Evolutionary conservation across 768 basidiomycete genomes (phyloP).

Genomic region (Boletus rex-veris): DNA sequence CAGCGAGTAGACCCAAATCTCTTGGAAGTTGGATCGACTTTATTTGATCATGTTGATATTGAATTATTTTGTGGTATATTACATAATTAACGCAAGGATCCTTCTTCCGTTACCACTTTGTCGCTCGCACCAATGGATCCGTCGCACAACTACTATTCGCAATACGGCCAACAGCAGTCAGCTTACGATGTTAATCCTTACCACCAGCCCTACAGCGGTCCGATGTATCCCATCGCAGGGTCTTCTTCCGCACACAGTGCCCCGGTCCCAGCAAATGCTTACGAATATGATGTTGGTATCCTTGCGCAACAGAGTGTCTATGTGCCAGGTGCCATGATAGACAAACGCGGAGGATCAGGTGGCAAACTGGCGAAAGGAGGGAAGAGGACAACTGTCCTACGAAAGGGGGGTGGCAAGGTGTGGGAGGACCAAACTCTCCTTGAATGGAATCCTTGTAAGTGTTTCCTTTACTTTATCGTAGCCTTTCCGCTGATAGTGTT

Average conservation of each 20-base stretch:
- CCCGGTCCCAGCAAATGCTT: conserved; percentile 84
- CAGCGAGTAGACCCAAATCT: conserved; percentile 19
- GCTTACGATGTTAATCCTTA: conserved; percentile 71
- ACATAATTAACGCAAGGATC: conserved; percentile 8
- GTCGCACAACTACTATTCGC: conserved; percentile 45
- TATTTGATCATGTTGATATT: conserved; percentile 32
- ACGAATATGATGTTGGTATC: conserved; percentile 90
- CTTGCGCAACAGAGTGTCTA: conserved; percentile 90
- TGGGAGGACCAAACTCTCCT: conserved; percentile 98
- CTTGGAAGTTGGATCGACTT: background rate
- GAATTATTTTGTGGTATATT: conserved; percentile 6
- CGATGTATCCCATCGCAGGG: conserved; percentile 64
- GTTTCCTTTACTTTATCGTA: background rate
- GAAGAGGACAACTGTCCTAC: conserved; percentile 88
- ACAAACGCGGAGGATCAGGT: conserved; percentile 81
- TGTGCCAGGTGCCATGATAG: conserved; percentile 87
- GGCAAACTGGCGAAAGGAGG: conserved; percentile 86
- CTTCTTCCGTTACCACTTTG: background rate
- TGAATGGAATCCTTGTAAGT: conserved; percentile 96
- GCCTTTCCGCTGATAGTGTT: conserved; percentile 4
- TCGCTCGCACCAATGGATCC: conserved; percentile 24
- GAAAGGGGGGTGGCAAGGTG: conserved; percentile 93
- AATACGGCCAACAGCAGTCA: conserved; percentile 52
- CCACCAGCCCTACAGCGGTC: conserved; percentile 75
- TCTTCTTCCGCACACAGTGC: conserved; percentile 66